Evolutionary conservation across 306 rosid genomes (phyloP), one percentile per base, ranked within the genome.

Genomic region (Gynostemma pentaphyllum): DNA sequence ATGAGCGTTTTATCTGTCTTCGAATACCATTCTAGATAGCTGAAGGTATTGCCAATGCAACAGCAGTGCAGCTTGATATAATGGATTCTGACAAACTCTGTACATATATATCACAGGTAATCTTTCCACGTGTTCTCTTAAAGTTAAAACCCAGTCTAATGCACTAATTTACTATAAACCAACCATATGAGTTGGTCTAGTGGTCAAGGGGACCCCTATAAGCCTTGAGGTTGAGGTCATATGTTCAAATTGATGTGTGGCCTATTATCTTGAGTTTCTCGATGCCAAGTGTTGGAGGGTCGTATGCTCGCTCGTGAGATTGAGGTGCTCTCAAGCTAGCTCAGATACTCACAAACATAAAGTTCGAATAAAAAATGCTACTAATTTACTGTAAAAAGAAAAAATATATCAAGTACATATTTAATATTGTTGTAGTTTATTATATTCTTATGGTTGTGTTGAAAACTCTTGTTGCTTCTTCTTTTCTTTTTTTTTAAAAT

Each of bases 31-130:
- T 67, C 28, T 44, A 92, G 96, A 86, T 75, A 60, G 81, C 80
- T 57, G 88, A 84, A 37, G 96, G 84, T 44, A 76, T 92, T 75
- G 84, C 96, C 28, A 82, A 85, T 76, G 86, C 89, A 49, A 84
- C 72, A 15, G 94, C 87, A 44, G 68, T 86, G 69, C 90, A 82
- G 84, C 86, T 92, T 71, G 90, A 92, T 68, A 85, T 88, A 76
- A 68, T 61, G 69, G 94, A 92, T 64, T 70, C 64, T 23, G 82
- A 22, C 36, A 72, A 64, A 68, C 92, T 92, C 78, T 34, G 0
- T 32, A 76, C 74, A 68, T 66, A 66, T 72, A 65, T 92, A 70
- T 86, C 95, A 16, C 85, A 84, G 98, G 98, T 92, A 82, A 9
- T 15, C 70, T 54, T 61, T 72, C 45, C 47, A 29, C 52, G 16